These are phyloP conservation scores for Cryptococcus depauperatus DNA, from an alignment of 1,284 basidiomycete genomes.

Conservation along the genomic window DNA sequence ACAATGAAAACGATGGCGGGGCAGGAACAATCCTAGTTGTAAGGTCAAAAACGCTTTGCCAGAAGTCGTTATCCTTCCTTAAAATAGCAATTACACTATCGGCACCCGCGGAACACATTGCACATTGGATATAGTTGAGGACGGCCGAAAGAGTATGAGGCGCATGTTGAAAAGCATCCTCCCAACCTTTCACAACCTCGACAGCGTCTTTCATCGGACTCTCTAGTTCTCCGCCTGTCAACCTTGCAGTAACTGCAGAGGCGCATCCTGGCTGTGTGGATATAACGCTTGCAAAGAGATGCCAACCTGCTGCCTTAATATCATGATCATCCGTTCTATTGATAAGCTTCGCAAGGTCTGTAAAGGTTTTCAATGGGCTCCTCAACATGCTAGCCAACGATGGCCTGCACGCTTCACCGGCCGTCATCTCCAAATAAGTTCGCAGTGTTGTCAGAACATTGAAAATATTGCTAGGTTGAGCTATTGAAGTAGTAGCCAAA, in stretches of 20 bases:
- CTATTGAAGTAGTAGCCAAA: conserved; percentile 18
- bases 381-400: conserved; percentile 36
- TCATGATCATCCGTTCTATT: conserved; percentile 16
- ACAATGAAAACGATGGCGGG: conserved; percentile 28
- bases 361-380: conserved; percentile 22
- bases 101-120: conserved; percentile 39
- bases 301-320: conserved; percentile 70
- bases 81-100: conserved; percentile 18
- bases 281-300: conserved; percentile 69
- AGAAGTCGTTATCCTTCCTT: conserved; percentile 25
- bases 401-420: conserved; percentile 20
- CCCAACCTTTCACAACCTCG: conserved; percentile 58
- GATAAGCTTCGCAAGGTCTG: conserved; percentile 19
- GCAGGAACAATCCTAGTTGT: conserved; percentile 28
- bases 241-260: conserved; percentile 67
- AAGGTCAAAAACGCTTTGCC: conserved; percentile 33
- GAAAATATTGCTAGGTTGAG: conserved; percentile 18
- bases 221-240: conserved; percentile 49
- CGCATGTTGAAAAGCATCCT: conserved; percentile 62
- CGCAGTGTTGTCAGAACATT: conserved; percentile 23
- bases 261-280: conserved; percentile 83
- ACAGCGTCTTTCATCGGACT: conserved; percentile 49
- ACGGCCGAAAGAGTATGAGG: conserved; percentile 68
- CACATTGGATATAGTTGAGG: conserved; percentile 67
- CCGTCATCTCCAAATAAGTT: conserved; percentile 28